Evolutionary conservation across 345 rosid genomes (phyloP).

Genomic region (Corymbia maculata): DNA sequence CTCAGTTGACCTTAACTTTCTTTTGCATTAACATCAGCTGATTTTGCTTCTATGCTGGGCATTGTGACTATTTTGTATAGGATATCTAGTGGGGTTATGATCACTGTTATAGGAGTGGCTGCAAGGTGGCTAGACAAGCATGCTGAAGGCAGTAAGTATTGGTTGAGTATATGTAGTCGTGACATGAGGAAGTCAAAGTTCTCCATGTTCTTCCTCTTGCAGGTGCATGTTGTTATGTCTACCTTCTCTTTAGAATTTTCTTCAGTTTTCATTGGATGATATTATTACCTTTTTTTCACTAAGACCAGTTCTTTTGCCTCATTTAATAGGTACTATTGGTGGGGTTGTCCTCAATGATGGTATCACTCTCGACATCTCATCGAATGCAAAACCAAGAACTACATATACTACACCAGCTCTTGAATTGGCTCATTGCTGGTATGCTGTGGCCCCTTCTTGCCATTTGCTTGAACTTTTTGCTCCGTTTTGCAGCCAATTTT

Average conservation of each 20-base stretch:
- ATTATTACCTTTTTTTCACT: background rate
- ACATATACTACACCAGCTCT: slow-evolving; percentile 63
- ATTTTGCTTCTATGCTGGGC: background rate
- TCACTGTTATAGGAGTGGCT: slow-evolving; percentile 49
- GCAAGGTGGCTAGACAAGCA: slow-evolving; percentile 70
- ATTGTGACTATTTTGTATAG: slow-evolving; percentile 21
- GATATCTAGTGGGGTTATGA: slow-evolving; percentile 69
- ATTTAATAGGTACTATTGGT: slow-evolving; percentile 55
- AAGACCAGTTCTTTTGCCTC: background rate
- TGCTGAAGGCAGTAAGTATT: slow-evolving; percentile 60
- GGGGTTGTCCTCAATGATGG: slow-evolving; percentile 73
- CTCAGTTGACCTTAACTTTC: background rate
- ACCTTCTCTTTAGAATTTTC: background rate
- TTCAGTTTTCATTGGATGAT: background rate
- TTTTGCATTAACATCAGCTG: background rate
- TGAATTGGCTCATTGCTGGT: slow-evolving; percentile 83
- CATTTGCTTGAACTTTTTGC: background rate
- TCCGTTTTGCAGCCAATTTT: background rate
- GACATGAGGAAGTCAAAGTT: slow-evolving; percentile 32
- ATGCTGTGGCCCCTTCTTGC: background rate
- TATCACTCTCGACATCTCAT: slow-evolving; percentile 70
- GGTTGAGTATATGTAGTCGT: slow-evolving; percentile 52
- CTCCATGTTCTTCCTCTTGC: slow-evolving; percentile 53
- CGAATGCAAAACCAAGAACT: slow-evolving; percentile 83
- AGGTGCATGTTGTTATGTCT: slow-evolving; percentile 28